Conservation (phyloP, 148 eudicot genomes). For the Vaccinium myrtillus region DNA sequence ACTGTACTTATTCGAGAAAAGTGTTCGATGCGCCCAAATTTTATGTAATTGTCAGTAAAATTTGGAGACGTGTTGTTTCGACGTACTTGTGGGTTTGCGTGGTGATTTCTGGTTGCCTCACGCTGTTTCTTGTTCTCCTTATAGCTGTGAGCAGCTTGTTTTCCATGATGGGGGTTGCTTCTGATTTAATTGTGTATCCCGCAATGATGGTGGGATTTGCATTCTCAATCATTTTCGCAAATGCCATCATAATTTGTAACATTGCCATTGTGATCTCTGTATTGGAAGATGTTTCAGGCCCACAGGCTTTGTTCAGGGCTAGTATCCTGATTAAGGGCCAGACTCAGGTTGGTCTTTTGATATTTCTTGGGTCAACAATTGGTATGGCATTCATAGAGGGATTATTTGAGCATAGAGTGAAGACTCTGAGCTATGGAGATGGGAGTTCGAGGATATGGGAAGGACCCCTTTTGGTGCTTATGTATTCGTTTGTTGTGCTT, state of each 20-base stretch:
- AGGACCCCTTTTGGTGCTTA: conserved; percentile 84
- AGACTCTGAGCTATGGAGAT: conserved; percentile 80
- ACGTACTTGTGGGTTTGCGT: conserved; percentile 70
- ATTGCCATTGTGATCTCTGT: conserved; percentile 48
- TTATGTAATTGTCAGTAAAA: conserved; percentile 46
- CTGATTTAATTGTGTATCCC: conserved; percentile 46
- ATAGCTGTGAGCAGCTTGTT: conserved; percentile 56
- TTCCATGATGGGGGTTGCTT: conserved; percentile 45
- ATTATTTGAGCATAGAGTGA: conserved; percentile 90
- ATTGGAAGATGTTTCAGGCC: conserved; percentile 50
- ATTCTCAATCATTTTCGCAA: conserved; percentile 43
- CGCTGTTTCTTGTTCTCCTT: conserved; percentile 61
- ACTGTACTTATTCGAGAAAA: conserved; percentile 82
- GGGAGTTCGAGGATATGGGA: conserved; percentile 86
- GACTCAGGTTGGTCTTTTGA: conserved; percentile 80
- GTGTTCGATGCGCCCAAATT: conserved; percentile 57
- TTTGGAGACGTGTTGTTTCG: conserved; percentile 62
- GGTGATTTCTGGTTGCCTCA: conserved; percentile 57
- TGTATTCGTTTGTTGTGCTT: conserved; percentile 84
- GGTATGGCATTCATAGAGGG: conserved; percentile 85
- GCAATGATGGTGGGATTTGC: conserved; percentile 38
- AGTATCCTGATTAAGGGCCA: conserved; percentile 48
- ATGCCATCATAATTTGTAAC: conserved; percentile 45
- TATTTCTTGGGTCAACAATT: conserved; percentile 79
- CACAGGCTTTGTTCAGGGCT: conserved; percentile 50